These are phyloP conservation scores for Scleroderma citrinum DNA, from an alignment of 768 basidiomycete genomes.

Conservation along the genomic window DNA sequence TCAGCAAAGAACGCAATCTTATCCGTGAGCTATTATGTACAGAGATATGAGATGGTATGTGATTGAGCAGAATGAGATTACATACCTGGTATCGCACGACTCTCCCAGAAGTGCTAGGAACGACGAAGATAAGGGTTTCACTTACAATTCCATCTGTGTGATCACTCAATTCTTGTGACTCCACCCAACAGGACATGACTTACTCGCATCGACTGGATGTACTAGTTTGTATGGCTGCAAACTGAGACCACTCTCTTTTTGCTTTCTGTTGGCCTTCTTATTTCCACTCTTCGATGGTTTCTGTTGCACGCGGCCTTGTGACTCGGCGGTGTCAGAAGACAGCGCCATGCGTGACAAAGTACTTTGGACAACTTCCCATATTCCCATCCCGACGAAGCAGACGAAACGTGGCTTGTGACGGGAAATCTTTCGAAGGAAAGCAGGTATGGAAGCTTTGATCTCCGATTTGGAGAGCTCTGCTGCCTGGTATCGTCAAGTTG, in stretches of 20 bases:
- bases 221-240: constrained; percentile 21
- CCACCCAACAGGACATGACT: not conserved
- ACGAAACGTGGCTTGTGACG: constrained; percentile 56
- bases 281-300: constrained; percentile 4
- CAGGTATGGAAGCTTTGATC: constrained; percentile 47
- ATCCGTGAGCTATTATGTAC: constrained; percentile 40
- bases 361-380: constrained; percentile 42
- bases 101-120: constrained; percentile 72
- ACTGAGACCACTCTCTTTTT: constrained; percentile 11
- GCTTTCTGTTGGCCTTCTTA: constrained; percentile 4
- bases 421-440: constrained; percentile 54
- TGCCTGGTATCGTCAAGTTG: not conserved
- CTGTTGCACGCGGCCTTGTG: not conserved
- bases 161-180: not conserved
- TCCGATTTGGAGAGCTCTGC: constrained; percentile 51
- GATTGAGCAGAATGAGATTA: not conserved
- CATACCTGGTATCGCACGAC: constrained; percentile 69
- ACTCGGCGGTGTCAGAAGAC: constrained; percentile 4
- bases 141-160: not conserved
- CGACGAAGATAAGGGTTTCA: constrained; percentile 70
- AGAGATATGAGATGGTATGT: not conserved
- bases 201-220: constrained; percentile 8
- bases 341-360: constrained; percentile 27
- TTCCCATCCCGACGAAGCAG: constrained; percentile 74
- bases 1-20: constrained; percentile 39